phyloP scores from a whole-genome alignment of 805 yeast species.

The Saturnispora saitoi region DNA sequence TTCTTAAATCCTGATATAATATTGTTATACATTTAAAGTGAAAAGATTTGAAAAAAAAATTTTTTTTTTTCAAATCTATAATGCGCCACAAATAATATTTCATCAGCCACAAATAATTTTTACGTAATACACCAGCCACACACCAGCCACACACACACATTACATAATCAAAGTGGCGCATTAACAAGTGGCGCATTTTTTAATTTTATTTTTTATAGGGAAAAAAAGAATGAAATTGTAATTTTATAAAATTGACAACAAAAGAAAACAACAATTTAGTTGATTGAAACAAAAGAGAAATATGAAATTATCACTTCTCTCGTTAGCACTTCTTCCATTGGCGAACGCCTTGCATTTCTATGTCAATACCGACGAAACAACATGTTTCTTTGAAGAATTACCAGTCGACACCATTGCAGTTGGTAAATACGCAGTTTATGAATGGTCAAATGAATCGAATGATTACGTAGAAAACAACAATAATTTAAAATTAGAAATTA shows the following conservation, averaged over 20 bases:
- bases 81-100: neutral
- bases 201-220: neutral
- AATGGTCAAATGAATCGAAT: constrained; percentile 38
- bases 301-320: neutral
- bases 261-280: neutral
- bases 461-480: constrained; percentile 41
- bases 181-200: neutral
- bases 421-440: constrained; percentile 66
- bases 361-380: constrained; percentile 62
- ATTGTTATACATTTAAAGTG: too few species aligned
- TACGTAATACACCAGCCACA: neutral
- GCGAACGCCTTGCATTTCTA: constrained; percentile 62
- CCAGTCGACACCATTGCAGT: constrained; percentile 72
- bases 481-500: constrained; percentile 54
- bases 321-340: neutral
- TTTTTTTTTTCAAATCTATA: neutral
- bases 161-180: too few species aligned
- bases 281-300: neutral
- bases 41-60: neutral
- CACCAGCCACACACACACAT: neutral
- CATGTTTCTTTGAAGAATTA: constrained; percentile 80
- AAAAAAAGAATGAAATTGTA: neutral
- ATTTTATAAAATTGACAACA: neutral
- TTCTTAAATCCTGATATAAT: too few species aligned
- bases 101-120: neutral